Conservation (phyloP, 306 rosid species). For the Quercus engelmannii region DNA sequence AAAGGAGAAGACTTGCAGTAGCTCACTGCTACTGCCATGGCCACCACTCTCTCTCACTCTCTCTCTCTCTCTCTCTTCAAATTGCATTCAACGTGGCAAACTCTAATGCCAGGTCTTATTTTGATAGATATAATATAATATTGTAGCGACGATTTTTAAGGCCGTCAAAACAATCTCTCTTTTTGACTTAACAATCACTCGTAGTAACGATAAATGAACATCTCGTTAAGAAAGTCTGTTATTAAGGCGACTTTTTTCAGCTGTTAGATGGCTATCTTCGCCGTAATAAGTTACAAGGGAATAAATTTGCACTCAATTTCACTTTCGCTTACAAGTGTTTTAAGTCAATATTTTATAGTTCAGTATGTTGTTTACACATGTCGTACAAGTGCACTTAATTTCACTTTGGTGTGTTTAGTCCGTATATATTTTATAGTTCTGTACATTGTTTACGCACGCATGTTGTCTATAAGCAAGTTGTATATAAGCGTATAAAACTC, state of each 20-base stretch:
- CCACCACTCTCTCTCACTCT: constrained; percentile 4
- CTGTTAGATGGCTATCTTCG: not conserved
- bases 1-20: constrained; percentile 52
- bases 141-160: not conserved
- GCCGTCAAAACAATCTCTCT: not conserved
- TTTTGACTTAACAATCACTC: not conserved
- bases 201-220: not conserved
- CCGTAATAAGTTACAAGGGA: not conserved
- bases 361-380: too few species aligned
- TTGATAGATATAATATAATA: not conserved
- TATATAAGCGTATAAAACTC: too few species aligned
- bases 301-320: not conserved
- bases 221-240: not conserved
- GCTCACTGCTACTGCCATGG: constrained; percentile 51
- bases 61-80: not conserved
- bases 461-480: too few species aligned
- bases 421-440: too few species aligned
- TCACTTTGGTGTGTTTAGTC: too few species aligned
- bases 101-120: not conserved
- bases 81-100: not conserved
- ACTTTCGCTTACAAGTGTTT: too few species aligned
- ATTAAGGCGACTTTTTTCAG: not conserved
- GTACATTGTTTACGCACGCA: too few species aligned
- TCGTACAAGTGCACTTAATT: too few species aligned
- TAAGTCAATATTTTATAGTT: too few species aligned